Percentiles rank a stretch among this genome's conserved stretches.
Conservation (phyloP, 257 asterid species). For the Buddleja alternifolia region DNA sequence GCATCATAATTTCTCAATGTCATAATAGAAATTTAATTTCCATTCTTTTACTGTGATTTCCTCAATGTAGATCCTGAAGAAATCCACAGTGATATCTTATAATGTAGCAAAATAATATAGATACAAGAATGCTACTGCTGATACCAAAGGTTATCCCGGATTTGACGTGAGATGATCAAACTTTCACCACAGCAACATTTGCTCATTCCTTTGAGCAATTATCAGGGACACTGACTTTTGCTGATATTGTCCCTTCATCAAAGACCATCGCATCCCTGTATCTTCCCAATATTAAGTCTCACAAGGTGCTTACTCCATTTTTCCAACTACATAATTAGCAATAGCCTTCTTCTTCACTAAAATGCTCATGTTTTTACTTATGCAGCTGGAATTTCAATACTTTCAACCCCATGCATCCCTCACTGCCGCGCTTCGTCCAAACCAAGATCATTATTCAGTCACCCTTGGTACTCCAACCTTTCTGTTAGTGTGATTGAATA, state of each 20-base stretch:
- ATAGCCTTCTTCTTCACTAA: not conserved
- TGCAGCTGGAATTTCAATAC: constrained; percentile 69
- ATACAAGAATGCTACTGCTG: constrained; percentile 49
- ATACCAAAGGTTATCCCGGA: constrained; percentile 67
- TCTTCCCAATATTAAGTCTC: constrained; percentile 55
- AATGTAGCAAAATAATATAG: constrained; percentile 59
- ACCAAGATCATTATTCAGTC: constrained; percentile 57
- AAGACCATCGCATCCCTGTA: constrained; percentile 60
- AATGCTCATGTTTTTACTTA: not conserved
- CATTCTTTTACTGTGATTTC: not conserved
- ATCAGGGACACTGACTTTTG: constrained; percentile 48
- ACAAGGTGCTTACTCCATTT: constrained; percentile 45
- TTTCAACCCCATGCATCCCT: constrained; percentile 76
- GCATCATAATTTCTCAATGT: not conserved
- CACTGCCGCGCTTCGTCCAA: constrained; percentile 64
- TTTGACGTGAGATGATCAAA: constrained; percentile 48
- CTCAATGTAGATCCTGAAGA: constrained; percentile 55
- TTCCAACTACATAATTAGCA: not conserved
- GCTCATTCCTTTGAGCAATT: constrained; percentile 37
- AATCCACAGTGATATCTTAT: constrained; percentile 63
- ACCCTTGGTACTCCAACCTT: constrained; percentile 81
- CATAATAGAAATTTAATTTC: not conserved
- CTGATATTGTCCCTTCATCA: constrained; percentile 57
- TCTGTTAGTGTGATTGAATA: too few species aligned
- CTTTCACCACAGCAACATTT: constrained; percentile 3